Percentiles rank a stretch among this genome's conserved stretches.
Evolutionary conservation across 805 yeast genomes (phyloP).

Genomic region (Lachancea sp.): DNA sequence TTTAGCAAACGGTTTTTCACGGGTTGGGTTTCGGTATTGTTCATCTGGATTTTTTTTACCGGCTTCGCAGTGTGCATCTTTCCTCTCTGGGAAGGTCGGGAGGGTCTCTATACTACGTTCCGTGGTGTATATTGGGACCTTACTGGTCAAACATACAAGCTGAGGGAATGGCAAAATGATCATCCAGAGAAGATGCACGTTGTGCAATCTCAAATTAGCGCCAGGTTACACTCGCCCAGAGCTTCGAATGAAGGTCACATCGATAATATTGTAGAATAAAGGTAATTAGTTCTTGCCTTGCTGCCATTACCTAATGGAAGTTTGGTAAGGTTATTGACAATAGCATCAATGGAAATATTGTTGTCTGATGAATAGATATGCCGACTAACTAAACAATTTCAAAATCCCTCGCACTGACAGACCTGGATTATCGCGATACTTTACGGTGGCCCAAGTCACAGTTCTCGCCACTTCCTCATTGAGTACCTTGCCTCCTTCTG

Average conservation of each 20-base stretch:
- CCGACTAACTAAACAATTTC: no score
- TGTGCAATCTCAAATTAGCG: conserved; percentile 57
- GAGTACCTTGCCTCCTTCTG: no score
- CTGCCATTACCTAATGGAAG: no score
- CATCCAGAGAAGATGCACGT: conserved; percentile 74
- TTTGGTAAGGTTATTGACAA: no score
- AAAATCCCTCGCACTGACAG: no score
- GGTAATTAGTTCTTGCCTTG: no score
- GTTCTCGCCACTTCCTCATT: no score
- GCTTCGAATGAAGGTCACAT: conserved; percentile 1
- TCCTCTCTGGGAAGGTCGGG: conserved; percentile 72
- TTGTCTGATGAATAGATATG: no score
- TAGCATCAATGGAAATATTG: no score
- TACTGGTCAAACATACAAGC: conserved; percentile 66
- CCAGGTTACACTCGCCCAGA: conserved; percentile 17
- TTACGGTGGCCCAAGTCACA: no score
- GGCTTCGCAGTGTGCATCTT: conserved; percentile 56
- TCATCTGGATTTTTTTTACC: conserved; percentile 73
- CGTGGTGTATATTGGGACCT: conserved; percentile 85
- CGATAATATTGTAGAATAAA: conserved; percentile 4
- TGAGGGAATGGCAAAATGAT: conserved; percentile 65
- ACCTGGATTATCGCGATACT: no score
- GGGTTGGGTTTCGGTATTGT: conserved; percentile 81
- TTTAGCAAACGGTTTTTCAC: conserved; percentile 74
- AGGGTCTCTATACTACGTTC: conserved; percentile 53